Evolutionary conservation across 768 basidiomycete genomes (phyloP).

Genomic region (Termitomyces sp.): DNA sequence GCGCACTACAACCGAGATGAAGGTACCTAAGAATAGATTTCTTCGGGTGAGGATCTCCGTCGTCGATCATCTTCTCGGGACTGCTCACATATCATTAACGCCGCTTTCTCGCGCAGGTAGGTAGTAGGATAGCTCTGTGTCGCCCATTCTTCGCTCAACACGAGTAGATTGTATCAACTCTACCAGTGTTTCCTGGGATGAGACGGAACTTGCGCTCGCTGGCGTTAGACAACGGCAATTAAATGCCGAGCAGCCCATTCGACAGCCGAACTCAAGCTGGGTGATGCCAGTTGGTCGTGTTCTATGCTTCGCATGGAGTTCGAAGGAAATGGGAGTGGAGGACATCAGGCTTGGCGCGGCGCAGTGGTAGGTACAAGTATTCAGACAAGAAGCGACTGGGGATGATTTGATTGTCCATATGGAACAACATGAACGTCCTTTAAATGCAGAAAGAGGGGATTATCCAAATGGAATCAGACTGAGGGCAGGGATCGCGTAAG

Average conservation of each 20-base stretch:
- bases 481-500: not conserved
- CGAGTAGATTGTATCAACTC: constrained; percentile 8
- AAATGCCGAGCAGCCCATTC: constrained; percentile 1
- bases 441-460: not conserved
- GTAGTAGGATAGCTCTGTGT: constrained; percentile 78
- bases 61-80: not conserved
- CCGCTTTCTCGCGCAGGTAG: constrained; percentile 74
- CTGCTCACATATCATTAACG: constrained; percentile 80
- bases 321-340: not conserved
- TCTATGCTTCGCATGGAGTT: not conserved
- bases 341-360: too few relatives aligned
- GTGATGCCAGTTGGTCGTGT: not conserved
- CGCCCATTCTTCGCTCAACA: constrained; percentile 58
- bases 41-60: not conserved
- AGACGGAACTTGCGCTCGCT: constrained; percentile 3
- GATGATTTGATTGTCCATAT: not conserved
- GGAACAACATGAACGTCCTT: too few relatives aligned
- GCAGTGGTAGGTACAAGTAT: too few relatives aligned
- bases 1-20: constrained; percentile 63
- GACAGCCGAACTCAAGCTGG: not conserved
- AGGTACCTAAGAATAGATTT: constrained; percentile 57
- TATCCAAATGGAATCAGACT: not conserved
- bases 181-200: constrained; percentile 17
- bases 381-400: not conserved
- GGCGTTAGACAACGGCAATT: not conserved